Conservation (phyloP, 2,329 filamentous ascomycete genomes). For the Penicillium sp. region DNA sequence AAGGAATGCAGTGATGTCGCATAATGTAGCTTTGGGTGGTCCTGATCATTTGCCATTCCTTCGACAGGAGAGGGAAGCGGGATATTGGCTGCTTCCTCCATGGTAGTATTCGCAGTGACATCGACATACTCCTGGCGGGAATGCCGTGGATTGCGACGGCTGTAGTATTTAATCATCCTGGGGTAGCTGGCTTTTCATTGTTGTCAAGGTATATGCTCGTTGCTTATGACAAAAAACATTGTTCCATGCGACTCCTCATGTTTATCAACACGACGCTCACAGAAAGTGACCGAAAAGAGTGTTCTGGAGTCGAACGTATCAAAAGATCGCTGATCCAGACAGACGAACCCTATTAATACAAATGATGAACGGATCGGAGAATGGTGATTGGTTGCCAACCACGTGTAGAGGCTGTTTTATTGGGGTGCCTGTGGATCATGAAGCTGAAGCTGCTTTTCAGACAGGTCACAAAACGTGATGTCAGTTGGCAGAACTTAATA, state of each 20-base stretch:
- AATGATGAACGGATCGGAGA: neutral
- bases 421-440: neutral
- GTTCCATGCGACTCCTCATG: neutral
- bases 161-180: neutral
- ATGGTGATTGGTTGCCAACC: neutral
- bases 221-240: neutral
- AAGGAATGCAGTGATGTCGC: constrained; percentile 10
- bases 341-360: neutral
- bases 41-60: neutral
- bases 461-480: neutral
- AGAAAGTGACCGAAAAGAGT: neutral
- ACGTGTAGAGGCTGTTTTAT: neutral
- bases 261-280: neutral
- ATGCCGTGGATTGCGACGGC: neutral
- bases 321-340: neutral
- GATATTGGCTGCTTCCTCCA: constrained; percentile 8
- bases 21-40: neutral
- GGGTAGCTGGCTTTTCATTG: neutral
- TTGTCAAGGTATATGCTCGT: no score
- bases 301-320: neutral
- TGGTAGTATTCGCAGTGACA: neutral
- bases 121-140: neutral
- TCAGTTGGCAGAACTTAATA: neutral
- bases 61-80: neutral
- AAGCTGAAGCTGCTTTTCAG: neutral